Evolutionary conservation across 371 early-diverging fungal species (phyloP).

Genomic region (Entomophthora muscae): DNA sequence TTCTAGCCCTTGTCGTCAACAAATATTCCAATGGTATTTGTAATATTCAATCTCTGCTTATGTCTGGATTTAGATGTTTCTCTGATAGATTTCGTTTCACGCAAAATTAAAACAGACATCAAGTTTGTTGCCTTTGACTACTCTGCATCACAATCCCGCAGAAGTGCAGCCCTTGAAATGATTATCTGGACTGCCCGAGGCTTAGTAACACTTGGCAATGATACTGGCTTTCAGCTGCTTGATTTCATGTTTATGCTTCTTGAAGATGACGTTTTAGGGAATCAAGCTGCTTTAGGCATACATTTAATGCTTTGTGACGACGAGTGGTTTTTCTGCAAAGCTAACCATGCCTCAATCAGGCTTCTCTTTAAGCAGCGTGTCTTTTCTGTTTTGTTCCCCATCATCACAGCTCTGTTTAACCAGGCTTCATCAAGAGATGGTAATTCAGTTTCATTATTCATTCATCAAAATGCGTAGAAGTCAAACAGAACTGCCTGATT

Average conservation of each 20-base stretch:
- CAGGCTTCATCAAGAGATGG: conserved; percentile 16
- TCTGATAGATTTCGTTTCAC: neutral
- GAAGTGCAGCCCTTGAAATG: neutral
- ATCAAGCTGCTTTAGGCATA: conserved; percentile 42
- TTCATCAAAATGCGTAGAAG: conserved; percentile 15
- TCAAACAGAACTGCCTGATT: conserved; percentile 47
- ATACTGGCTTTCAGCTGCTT: conserved; percentile 30
- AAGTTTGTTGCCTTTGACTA: neutral
- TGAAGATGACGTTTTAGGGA: conserved; percentile 20
- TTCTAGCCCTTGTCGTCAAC: neutral
- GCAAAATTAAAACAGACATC: neutral
- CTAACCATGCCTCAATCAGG: conserved; percentile 45
- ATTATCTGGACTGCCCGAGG: conserved; percentile 29
- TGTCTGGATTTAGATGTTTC: conserved; percentile 6
- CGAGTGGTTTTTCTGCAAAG: conserved; percentile 39
- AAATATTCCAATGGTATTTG: neutral
- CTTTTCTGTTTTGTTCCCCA: conserved; percentile 52
- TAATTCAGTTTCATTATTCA: conserved; percentile 7
- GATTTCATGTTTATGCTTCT: conserved; percentile 37
- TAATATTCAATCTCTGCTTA: neutral
- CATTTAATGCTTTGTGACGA: conserved; percentile 41
- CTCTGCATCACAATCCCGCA: neutral
- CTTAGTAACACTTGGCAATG: conserved; percentile 28
- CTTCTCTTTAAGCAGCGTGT: conserved; percentile 67
- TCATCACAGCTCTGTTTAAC: conserved; percentile 41